These are phyloP conservation scores for Colletotrichum siamense DNA, from an alignment of 2,329 filamentous ascomycete genomes.

Conservation along the genomic window DNA sequence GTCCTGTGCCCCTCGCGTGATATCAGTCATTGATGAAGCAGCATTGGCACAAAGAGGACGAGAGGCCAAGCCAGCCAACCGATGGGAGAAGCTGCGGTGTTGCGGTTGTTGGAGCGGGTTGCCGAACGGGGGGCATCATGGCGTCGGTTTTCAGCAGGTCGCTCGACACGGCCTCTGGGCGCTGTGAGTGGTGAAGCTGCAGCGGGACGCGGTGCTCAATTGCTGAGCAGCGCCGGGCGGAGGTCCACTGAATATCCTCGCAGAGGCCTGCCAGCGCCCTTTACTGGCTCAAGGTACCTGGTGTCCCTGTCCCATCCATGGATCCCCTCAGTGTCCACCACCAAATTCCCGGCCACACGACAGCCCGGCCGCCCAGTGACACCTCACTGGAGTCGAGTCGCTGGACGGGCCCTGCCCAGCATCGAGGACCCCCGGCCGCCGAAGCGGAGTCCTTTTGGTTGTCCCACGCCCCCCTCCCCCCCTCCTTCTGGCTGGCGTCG, in stretches of 20 bases:
- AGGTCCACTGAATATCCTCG: slow-evolving; percentile 15
- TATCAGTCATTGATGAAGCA: background rate
- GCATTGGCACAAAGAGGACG: background rate
- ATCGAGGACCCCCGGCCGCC: background rate
- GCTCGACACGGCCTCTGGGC: background rate
- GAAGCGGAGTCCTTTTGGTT: background rate
- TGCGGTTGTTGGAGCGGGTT: background rate
- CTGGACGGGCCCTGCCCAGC: background rate
- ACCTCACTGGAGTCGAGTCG: background rate
- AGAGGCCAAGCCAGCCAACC: background rate
- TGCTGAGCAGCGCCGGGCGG: background rate
- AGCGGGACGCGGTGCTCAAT: background rate
- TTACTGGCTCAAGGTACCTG: background rate
- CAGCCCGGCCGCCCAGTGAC: background rate
- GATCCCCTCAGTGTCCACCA: background rate
- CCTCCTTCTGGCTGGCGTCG: background rate
- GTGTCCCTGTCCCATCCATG: too few species aligned
- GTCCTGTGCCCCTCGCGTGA: slow-evolving; percentile 5
- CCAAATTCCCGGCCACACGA: slow-evolving; percentile 6
- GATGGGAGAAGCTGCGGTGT: background rate
- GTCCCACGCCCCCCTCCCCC: background rate
- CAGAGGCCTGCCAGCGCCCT: slow-evolving; percentile 4
- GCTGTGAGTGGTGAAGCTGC: slow-evolving; percentile 11
- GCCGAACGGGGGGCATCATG: background rate
- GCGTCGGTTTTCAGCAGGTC: background rate